Evolutionary conservation across 2,329 filamentous ascomycete genomes (phyloP).

Genomic region (Pyrenophora tritici-repentis): DNA sequence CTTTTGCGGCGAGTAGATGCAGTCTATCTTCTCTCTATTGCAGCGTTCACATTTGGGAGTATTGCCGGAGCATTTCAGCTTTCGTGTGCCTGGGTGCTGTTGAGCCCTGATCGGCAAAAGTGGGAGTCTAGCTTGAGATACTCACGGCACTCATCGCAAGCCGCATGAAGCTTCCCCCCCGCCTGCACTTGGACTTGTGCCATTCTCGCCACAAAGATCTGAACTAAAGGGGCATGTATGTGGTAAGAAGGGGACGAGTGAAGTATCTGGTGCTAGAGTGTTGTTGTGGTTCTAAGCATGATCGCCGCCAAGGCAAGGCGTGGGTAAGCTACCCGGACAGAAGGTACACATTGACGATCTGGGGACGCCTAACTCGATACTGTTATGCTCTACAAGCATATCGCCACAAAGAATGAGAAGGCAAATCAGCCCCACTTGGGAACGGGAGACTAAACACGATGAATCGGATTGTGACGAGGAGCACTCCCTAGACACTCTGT

Average conservation of each 20-base stretch:
- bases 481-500: too few species aligned
- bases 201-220: not conserved
- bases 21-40: slow-evolving; percentile 47
- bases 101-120: slow-evolving; percentile 3
- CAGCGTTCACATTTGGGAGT: slow-evolving; percentile 52
- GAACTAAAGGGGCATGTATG: not conserved
- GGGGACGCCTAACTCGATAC: slow-evolving; percentile 1
- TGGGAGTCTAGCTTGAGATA: slow-evolving; percentile 8
- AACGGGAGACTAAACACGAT: not conserved
- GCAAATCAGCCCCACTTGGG: slow-evolving; percentile 3
- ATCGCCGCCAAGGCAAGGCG: slow-evolving; percentile 6
- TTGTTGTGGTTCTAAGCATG: slow-evolving; percentile 3
- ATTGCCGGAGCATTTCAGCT: slow-evolving; percentile 56
- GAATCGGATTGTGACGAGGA: too few species aligned
- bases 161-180: slow-evolving; percentile 39
- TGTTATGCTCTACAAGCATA: slow-evolving; percentile 4
- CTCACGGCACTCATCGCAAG: slow-evolving; percentile 47
- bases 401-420: slow-evolving; percentile 2
- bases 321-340: not conserved
- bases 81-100: slow-evolving; percentile 48
- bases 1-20: slow-evolving; percentile 55
- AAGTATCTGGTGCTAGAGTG: not conserved
- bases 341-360: not conserved
- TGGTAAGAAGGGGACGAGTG: not conserved
- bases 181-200: slow-evolving; percentile 23